Evolutionary conservation across 2,329 filamentous ascomycete genomes (phyloP).

Genomic region (Aureobasidium sp.): DNA sequence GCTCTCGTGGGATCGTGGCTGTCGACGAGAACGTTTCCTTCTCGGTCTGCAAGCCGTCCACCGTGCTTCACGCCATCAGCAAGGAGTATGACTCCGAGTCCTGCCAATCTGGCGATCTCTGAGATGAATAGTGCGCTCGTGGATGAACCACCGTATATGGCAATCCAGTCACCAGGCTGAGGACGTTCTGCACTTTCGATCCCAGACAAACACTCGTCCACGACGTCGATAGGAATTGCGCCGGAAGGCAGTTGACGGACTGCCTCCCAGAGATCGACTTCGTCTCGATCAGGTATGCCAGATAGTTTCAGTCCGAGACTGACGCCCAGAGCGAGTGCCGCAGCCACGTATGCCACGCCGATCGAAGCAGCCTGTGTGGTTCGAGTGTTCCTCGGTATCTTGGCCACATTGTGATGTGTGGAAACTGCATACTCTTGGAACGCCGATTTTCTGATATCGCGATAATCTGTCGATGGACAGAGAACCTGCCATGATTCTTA

Average conservation of each 20-base stretch:
- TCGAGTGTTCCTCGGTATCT: conserved; percentile 48
- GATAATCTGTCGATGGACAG: conserved; percentile 66
- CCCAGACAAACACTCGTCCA: conserved; percentile 52
- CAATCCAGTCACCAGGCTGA: conserved; percentile 57
- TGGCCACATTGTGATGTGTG: conserved; percentile 56
- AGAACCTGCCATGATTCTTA: conserved; percentile 32
- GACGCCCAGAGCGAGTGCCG: conserved; percentile 57
- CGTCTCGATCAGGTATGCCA: conserved; percentile 26
- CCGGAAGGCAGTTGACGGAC: conserved; percentile 34
- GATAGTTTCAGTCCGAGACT: conserved; percentile 62
- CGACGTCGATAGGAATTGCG: conserved; percentile 42
- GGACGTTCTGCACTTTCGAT: conserved; percentile 48
- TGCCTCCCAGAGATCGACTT: conserved; percentile 49
- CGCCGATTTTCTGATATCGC: conserved; percentile 61
- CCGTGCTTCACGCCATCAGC: conserved; percentile 62
- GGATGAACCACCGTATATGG: conserved; percentile 63
- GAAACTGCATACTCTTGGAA: conserved; percentile 64
- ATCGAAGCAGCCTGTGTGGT: conserved; percentile 53
- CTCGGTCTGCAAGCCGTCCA: conserved; percentile 42
- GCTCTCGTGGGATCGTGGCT: conserved; percentile 58
- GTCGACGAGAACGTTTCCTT: conserved; percentile 61
- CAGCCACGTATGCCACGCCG: conserved; percentile 65
- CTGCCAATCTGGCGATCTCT: conserved; percentile 60
- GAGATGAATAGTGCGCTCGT: conserved; percentile 15
- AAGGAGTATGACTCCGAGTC: conserved; percentile 56